phyloP scores from a whole-genome alignment of 768 basidiomycete species.

The Tephrocybe sp. region DNA sequence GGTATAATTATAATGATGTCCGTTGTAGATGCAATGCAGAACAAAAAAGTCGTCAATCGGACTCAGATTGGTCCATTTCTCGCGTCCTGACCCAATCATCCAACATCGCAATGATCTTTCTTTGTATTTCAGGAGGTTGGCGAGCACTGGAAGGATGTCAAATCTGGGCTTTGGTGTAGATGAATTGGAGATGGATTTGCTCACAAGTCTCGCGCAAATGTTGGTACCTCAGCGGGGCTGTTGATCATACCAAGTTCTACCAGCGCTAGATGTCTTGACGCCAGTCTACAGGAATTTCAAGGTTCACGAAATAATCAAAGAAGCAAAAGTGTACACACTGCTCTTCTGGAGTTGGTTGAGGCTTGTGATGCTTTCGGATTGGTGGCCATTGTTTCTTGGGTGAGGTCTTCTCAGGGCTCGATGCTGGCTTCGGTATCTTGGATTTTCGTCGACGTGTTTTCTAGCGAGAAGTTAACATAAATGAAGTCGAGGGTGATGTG shows the following conservation, averaged over 20 bases:
- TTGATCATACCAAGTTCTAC: constrained; percentile 61
- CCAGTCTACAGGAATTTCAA: constrained; percentile 37
- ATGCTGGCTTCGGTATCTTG: constrained; percentile 18
- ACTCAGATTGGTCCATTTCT: constrained; percentile 12
- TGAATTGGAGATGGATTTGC: constrained; percentile 21
- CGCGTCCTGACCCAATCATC: constrained; percentile 31
- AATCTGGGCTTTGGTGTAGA: background rate
- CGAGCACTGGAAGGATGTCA: constrained; percentile 28
- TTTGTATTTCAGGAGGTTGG: constrained; percentile 40
- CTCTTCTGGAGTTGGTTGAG: constrained; percentile 42
- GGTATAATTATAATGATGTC: background rate
- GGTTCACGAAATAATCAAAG: background rate
- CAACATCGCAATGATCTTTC: constrained; percentile 38
- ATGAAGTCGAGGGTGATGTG: background rate
- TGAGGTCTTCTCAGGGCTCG: constrained; percentile 21
- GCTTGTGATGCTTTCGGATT: constrained; percentile 52
- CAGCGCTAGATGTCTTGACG: constrained; percentile 55
- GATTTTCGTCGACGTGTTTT: constrained; percentile 28
- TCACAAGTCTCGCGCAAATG: constrained; percentile 67
- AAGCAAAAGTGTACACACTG: constrained; percentile 37
- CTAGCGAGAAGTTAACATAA: constrained; percentile 15
- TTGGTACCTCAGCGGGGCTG: constrained; percentile 45
- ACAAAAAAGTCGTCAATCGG: background rate
- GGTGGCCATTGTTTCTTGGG: constrained; percentile 64
- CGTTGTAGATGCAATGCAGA: background rate